Evolutionary conservation across 2,329 filamentous ascomycete species (phyloP), one percentile per base, ranked within the genome.

Genomic region (Beauveria pseudobassiana): DNA sequence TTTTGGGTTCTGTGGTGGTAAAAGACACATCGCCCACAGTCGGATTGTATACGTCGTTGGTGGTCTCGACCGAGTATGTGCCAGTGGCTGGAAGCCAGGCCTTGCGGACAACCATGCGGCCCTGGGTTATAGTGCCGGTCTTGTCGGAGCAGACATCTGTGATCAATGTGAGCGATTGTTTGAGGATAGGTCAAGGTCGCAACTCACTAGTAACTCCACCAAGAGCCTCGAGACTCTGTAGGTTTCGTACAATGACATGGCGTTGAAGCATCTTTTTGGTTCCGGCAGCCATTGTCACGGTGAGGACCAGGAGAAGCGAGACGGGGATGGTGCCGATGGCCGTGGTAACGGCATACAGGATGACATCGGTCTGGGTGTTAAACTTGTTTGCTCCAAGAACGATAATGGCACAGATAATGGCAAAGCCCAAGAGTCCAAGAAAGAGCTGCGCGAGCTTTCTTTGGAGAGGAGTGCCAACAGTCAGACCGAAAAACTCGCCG

Each of bases 391-490:
- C 72, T 0, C 68, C 72, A 51, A 78, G 70, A 9, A 77, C 75
- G 40, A 77, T 73, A 42, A 76, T 71, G 12, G 73, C 73, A 22
- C 74, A 72, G 10, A 78, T 59, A 48, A 76, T 67, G 26, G 74
- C 86, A 61, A 87, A 80, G 46, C 76, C 80, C 67, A 89, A 88
- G 2, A 90, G 80, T 3, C 83, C 73, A 26, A 88, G 80, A 45
- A 87, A 87, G 55, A 90, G 81, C 69, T 87, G 85, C 66, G 83
- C 85, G 55, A 90, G 75, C 68, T 87, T 88, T 63, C 83, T 82
- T 69, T 89, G 86, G 43, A 90, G 76, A 1, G 87, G 87, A 4
- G 87, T 90, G 26, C 87, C 87, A n/a, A 84, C 70, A 1, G 67
- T 71, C 22, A 77, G 66, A 8, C 75, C 80, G 34, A 83, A 78